A percentile compares a stretch with the other conserved stretches of the same genome.
Evolutionary conservation across 192 early-diverging fungal genomes (phyloP).

Genomic region (Coemansia sp.): DNA sequence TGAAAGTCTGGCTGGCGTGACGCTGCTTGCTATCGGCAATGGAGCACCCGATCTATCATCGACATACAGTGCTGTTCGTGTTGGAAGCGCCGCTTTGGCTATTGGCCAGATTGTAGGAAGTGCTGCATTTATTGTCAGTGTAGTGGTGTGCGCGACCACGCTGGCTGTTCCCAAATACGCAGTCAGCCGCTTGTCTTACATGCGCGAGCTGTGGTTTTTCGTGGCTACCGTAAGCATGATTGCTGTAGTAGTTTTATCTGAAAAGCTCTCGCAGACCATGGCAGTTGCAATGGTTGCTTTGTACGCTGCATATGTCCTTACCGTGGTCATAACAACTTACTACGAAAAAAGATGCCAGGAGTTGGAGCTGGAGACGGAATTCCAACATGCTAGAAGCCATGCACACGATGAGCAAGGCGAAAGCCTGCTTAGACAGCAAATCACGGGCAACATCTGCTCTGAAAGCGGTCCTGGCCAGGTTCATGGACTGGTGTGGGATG

Average conservation of each 20-base stretch:
- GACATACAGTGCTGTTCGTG: slow-evolving; percentile 75
- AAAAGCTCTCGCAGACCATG: slow-evolving; percentile 28
- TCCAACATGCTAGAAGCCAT: not conserved
- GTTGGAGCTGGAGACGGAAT: slow-evolving; percentile 7
- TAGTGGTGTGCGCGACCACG: slow-evolving; percentile 82
- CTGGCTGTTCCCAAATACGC: slow-evolving; percentile 71
- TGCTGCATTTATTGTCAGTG: slow-evolving; percentile 75
- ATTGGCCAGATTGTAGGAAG: slow-evolving; percentile 92
- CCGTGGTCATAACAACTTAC: slow-evolving; percentile 48
- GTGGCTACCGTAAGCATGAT: slow-evolving; percentile 35
- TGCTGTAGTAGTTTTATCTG: slow-evolving; percentile 24
- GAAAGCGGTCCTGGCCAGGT: not conserved
- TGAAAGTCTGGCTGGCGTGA: slow-evolving; percentile 80
- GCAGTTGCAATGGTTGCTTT: slow-evolving; percentile 46
- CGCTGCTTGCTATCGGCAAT: slow-evolving; percentile 84
- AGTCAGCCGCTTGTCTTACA: slow-evolving; percentile 64
- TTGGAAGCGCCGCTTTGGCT: slow-evolving; percentile 72
- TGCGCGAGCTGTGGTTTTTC: slow-evolving; percentile 83
- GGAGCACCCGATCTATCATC: slow-evolving; percentile 90
- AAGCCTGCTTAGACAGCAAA: slow-evolving; percentile 2
- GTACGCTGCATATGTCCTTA: slow-evolving; percentile 42
- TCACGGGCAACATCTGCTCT: no score
- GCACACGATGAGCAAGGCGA: not conserved
- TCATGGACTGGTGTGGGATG: not conserved
- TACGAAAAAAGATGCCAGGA: slow-evolving; percentile 28